Evolutionary conservation across 2,329 filamentous ascomycete species (phyloP).

Genomic region (Phoma sp.): DNA sequence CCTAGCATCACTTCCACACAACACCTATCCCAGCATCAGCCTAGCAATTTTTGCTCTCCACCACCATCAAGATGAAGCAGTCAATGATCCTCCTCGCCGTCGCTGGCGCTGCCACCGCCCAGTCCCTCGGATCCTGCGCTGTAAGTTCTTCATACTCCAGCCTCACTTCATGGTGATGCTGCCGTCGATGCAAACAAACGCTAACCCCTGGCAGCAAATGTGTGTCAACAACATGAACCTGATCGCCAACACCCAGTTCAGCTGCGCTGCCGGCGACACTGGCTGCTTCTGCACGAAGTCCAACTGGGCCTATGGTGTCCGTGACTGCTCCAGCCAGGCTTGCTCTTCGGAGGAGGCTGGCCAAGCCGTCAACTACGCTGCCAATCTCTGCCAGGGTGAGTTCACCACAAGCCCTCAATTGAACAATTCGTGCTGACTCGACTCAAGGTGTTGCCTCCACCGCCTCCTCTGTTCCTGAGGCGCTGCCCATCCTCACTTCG

Average conservation of each 20-base stretch:
- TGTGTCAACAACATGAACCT: conserved; percentile 58
- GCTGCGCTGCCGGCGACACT: conserved; percentile 49
- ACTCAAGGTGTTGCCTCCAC: conserved; percentile 4
- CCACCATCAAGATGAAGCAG: conserved; percentile 45
- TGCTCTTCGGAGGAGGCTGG: conserved; percentile 42
- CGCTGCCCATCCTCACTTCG: conserved; percentile 33
- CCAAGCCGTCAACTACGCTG: conserved; percentile 45
- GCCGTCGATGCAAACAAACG: conserved; percentile 6
- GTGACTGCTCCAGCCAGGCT: conserved; percentile 56
- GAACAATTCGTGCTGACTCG: background rate
- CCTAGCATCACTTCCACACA: conserved; percentile 14
- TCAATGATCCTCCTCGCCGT: conserved; percentile 48
- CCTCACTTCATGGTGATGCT: background rate
- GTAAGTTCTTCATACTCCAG: conserved; percentile 37
- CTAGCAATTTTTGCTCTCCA: conserved; percentile 25
- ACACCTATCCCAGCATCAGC: conserved; percentile 31
- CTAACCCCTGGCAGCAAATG: conserved; percentile 39
- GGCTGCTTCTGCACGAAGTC: conserved; percentile 55
- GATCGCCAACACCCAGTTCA: conserved; percentile 49
- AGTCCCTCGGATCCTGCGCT: conserved; percentile 45
- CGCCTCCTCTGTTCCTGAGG: conserved; percentile 22
- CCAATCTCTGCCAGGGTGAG: conserved; percentile 44
- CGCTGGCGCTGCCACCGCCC: conserved; percentile 46
- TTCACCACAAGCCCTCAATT: conserved; percentile 1
- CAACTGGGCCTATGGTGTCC: conserved; percentile 57